Evolutionary conservation across 202 grass and related monocot species (phyloP).

Genomic region (Bolboschoenoplectus hybrid): DNA sequence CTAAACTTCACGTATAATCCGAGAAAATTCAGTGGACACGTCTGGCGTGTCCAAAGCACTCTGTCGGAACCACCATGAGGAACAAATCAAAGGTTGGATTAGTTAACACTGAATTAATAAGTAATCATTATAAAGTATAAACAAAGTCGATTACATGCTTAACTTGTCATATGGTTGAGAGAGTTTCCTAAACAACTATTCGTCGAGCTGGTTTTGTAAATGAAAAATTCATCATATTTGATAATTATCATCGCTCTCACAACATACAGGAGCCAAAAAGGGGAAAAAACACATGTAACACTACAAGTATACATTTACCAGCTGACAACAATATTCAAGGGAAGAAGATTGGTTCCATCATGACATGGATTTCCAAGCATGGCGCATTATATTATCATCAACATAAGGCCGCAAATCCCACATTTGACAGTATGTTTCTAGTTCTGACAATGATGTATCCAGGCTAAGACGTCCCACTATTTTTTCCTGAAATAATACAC

Average conservation of each 20-base stretch:
- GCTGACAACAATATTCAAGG: neutral
- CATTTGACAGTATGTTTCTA: constrained; percentile 65
- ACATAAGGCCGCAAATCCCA: constrained; percentile 71
- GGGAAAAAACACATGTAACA: neutral
- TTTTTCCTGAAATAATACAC: constrained; percentile 48
- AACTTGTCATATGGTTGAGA: neutral
- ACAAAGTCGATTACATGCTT: neutral
- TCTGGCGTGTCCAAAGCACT: neutral
- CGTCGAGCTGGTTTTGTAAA: neutral
- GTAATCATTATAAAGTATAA: neutral
- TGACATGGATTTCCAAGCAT: constrained; percentile 56
- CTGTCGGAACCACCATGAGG: too few species aligned
- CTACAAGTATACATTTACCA: neutral
- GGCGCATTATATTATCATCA: constrained; percentile 44
- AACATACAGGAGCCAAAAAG: neutral
- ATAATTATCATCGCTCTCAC: neutral
- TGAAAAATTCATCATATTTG: neutral
- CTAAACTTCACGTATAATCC: too few species aligned
- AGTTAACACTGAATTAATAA: too few species aligned
- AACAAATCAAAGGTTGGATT: too few species aligned
- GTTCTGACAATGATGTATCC: constrained; percentile 53
- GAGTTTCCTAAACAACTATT: neutral
- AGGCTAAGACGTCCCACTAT: constrained; percentile 49
- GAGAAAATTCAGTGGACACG: neutral
- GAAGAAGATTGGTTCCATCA: constrained; percentile 14